Conservation (phyloP, 2,329 filamentous ascomycete species). For the Epichloe coenophiala region DNA sequence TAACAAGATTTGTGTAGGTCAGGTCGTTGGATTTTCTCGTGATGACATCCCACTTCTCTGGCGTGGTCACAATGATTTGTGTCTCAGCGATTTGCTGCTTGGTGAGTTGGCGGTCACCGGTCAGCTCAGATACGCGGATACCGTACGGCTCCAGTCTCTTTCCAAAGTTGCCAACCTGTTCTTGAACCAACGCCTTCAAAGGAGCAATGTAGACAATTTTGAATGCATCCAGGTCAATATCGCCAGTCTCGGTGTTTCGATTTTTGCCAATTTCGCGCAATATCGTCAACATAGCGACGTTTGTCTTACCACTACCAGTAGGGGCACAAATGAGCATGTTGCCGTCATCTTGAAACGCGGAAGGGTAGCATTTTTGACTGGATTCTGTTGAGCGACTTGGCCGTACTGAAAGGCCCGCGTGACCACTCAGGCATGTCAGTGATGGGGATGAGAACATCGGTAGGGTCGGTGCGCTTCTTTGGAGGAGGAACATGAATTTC, state of each 20-base stretch:
- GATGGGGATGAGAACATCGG: slow-evolving; percentile 70
- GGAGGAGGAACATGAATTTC: slow-evolving; percentile 94
- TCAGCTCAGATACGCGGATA: slow-evolving; percentile 87
- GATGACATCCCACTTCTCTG: slow-evolving; percentile 98
- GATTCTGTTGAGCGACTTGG: slow-evolving; percentile 84
- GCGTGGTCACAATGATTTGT: slow-evolving; percentile 94
- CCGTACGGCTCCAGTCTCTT: slow-evolving; percentile 82
- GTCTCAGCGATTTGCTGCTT: slow-evolving; percentile 98
- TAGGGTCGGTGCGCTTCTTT: slow-evolving; percentile 70
- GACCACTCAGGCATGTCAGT: slow-evolving; percentile 90
- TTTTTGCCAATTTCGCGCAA: slow-evolving; percentile 96
- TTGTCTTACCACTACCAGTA: slow-evolving; percentile 95
- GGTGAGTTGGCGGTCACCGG: slow-evolving; percentile 92
- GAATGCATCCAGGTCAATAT: slow-evolving; percentile 90
- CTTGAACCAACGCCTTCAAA: slow-evolving; percentile 87
- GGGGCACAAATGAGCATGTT: slow-evolving; percentile 98
- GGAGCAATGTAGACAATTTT: slow-evolving; percentile 98
- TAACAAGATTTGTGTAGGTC: slow-evolving; percentile 94
- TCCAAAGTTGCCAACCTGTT: slow-evolving; percentile 96
- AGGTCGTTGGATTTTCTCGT: slow-evolving; percentile 94
- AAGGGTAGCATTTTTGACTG: slow-evolving; percentile 87
- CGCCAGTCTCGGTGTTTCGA: slow-evolving; percentile 74
- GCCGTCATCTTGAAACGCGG: slow-evolving; percentile 84
- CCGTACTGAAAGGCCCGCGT: slow-evolving; percentile 67
- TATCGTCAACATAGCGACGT: slow-evolving; percentile 95